These are phyloP conservation scores for Theileria luwenshuni DNA, from an alignment of 169 alveolate genomes.

Conservation along the genomic window DNA sequence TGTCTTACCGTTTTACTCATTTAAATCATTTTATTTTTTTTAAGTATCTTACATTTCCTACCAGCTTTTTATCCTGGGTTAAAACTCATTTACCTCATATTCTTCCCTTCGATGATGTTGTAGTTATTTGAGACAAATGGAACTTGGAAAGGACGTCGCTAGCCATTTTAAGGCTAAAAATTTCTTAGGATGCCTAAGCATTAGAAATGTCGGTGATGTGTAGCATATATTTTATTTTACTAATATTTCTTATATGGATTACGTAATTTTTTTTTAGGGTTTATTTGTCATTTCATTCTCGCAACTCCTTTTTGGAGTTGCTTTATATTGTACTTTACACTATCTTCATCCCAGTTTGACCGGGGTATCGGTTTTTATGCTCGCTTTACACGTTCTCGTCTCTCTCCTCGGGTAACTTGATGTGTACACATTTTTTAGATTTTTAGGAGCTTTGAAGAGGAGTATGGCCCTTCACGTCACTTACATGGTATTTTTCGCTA, in stretches of 20 bases:
- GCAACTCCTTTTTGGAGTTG: constrained; percentile 56
- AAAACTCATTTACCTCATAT: not conserved
- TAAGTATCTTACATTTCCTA: not conserved
- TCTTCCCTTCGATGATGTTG: too few species aligned
- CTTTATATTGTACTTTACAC: constrained; percentile 57
- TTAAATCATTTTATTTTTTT: not conserved
- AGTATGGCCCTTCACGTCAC: constrained; percentile 35
- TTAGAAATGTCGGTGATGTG: constrained; percentile 40
- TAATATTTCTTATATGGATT: constrained; percentile 2
- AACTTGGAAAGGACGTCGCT: constrained; percentile 40
- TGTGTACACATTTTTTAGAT: constrained; percentile 14
- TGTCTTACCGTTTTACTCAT: not conserved
- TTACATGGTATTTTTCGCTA: constrained; percentile 44
- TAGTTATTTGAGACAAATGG: constrained; percentile 20
- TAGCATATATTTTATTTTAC: not conserved
- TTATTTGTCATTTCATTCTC: constrained; percentile 54
- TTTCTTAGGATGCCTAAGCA: constrained; percentile 53
- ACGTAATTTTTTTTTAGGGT: constrained; percentile 33
- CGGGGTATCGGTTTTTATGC: constrained; percentile 38
- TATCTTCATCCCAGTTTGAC: constrained; percentile 62
- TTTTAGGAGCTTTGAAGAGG: constrained; percentile 54
- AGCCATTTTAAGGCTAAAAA: constrained; percentile 61
- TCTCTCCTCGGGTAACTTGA: constrained; percentile 46
- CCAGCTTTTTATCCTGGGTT: not conserved
- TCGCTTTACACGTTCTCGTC: constrained; percentile 33